Percentiles rank a stretch among this genome's conserved stretches.
phyloP scores from a whole-genome alignment of 23 red algal species.

The Gracilaria domingensis region DNA sequence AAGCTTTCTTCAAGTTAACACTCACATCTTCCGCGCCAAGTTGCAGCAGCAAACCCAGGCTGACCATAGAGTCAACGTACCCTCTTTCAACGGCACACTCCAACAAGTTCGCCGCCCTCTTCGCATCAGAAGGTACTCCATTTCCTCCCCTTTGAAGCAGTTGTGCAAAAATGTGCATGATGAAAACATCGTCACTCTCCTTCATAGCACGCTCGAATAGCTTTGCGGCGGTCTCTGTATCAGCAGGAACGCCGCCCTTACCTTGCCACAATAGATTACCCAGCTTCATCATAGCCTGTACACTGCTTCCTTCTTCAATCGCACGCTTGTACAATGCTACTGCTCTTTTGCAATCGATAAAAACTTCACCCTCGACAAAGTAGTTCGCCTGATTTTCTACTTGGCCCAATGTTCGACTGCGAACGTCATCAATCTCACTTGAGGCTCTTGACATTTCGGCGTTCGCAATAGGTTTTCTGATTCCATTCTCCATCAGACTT shows the following conservation, averaged over 20 bases:
- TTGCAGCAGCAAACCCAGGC: neutral
- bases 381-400: too few species aligned
- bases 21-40: neutral
- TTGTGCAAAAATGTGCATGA: too few species aligned
- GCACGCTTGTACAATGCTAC: neutral
- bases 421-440: too few species aligned
- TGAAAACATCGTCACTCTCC: neutral
- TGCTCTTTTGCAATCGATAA: neutral
- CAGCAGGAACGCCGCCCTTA: neutral
- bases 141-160: too few species aligned
- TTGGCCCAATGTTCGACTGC: too few species aligned
- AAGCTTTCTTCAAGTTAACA: neutral
- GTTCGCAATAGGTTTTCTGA: too few species aligned
- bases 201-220: neutral
- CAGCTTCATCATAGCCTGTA: constrained; percentile 20
- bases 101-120: too few species aligned
- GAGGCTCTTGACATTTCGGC: too few species aligned
- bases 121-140: too few species aligned
- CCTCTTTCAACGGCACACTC: neutral
- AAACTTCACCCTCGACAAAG: too few species aligned
- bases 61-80: neutral
- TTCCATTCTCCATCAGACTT: too few species aligned
- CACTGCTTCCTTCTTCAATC: neutral
- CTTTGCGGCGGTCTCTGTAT: neutral
- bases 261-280: constrained; percentile 9